Evolutionary conservation across 2,329 filamentous ascomycete genomes (phyloP), one percentile per base, ranked within the genome.

Genomic region (Ploettnerulaceae sp.): DNA sequence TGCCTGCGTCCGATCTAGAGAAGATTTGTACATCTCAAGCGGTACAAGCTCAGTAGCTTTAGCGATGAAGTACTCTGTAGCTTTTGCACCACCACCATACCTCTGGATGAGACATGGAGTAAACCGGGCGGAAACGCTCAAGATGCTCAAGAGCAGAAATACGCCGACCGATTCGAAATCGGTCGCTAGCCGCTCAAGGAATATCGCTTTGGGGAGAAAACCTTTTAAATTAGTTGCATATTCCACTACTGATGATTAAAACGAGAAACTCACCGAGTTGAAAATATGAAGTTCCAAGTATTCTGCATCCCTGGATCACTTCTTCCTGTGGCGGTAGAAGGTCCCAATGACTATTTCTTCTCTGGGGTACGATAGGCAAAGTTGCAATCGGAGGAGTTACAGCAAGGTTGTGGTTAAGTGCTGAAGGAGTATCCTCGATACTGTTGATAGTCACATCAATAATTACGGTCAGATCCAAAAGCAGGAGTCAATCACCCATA

Each of bases 71-170:
- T 68, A 70, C 50, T 77, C 72, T 12, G 75, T 70, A 1, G 75
- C 75, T 33, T 69, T 69, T 32, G 75, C 66, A 5, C 72, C 72
- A n/a, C 66, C 68, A 3, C 75, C 74, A 55, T 75, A 75, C 14
- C 70, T 65, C n/a, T 63, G 60, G 34, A 69, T 66, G 22, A 79
- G 61, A 24, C 68, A 62, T 2, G 72, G 70, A 22, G 73, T 78
- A 53, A 79, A 70, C 17, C 76, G 70, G 2, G 75, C 75, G 3
- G 76, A 78, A 43, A 80, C 70, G 55, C 75, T 75, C 22, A 81
- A 69, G 39, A 81, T 72, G 48, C 71, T 69, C 8, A 79, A 65
- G 15, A 80, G 64, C 18, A 80, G 67, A 48, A 81, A 81, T 15
- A 73, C 66, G 60, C 71, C 76, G 53, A 76, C 66, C n/a, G 71